Evolutionary conservation across 2,329 filamentous ascomycete species (phyloP).

Genomic region (Byssoonygena ceratinophila): DNA sequence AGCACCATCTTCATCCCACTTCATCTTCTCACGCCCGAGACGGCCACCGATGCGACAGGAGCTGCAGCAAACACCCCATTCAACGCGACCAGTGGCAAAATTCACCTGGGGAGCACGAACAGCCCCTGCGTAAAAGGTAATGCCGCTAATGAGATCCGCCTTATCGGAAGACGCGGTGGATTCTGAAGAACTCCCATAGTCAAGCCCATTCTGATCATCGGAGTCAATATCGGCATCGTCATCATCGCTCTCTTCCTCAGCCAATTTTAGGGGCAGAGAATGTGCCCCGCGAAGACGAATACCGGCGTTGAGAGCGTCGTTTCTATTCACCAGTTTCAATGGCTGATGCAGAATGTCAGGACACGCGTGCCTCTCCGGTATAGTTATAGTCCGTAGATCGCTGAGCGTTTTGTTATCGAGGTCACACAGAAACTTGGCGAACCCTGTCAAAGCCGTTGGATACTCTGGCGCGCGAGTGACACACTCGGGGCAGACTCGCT

Average conservation of each 20-base stretch:
- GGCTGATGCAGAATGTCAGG: neutral
- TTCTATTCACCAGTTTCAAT: neutral
- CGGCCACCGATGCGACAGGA: neutral
- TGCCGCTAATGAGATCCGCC: conserved; percentile 2
- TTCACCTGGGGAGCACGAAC: conserved; percentile 4
- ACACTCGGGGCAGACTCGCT: conserved; percentile 27
- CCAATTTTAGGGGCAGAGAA: neutral
- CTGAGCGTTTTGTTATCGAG: neutral
- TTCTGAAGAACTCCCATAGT: neutral
- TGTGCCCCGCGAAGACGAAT: neutral
- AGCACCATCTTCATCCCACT: neutral
- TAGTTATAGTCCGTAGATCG: conserved; percentile 4
- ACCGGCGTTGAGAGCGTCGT: neutral
- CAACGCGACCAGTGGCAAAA: neutral
- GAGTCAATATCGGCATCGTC: neutral
- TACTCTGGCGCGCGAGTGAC: conserved; percentile 12
- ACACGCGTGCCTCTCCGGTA: neutral
- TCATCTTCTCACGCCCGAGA: neutral
- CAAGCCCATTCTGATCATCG: neutral
- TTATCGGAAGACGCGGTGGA: neutral
- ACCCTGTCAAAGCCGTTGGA: neutral
- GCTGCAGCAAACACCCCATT: conserved; percentile 7
- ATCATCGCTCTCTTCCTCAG: neutral
- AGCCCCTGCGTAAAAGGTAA: conserved; percentile 6
- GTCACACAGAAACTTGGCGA: neutral